Evolutionary conservation across 2,329 filamentous ascomycete species (phyloP).

Genomic region (Aureobasidium leucospermi): DNA sequence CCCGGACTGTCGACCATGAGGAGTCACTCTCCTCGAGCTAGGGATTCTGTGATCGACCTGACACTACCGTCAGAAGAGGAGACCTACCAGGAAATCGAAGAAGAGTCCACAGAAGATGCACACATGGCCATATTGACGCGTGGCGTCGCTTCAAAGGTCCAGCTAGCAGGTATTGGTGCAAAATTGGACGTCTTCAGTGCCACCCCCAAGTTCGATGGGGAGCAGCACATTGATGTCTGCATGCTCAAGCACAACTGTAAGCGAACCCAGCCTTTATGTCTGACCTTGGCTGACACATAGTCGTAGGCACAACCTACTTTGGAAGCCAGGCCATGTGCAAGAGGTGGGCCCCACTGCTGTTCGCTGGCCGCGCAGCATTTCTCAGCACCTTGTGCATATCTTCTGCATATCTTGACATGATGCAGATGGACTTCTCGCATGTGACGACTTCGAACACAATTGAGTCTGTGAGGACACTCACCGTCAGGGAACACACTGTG

Average conservation of each 20-base stretch:
- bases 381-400: conserved; percentile 27
- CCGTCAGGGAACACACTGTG: conserved; percentile 6
- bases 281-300: not conserved
- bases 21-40: not conserved
- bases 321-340: conserved; percentile 22
- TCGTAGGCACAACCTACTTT: conserved; percentile 22
- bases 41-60: not conserved
- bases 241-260: conserved; percentile 25
- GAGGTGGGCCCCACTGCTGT: conserved; percentile 24
- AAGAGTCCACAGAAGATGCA: not conserved
- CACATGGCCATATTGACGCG: not conserved
- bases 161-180: conserved; percentile 1
- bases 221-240: conserved; percentile 18
- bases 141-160: not conserved
- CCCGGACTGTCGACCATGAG: not conserved
- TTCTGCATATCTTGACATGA: conserved; percentile 27
- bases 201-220: conserved; percentile 3
- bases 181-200: conserved; percentile 3
- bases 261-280: not conserved
- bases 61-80: not conserved
- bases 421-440: conserved; percentile 19
- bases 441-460: not conserved
- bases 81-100: not conserved
- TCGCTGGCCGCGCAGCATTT: conserved; percentile 22
- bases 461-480: conserved; percentile 11